Evolutionary conservation across 192 early-diverging fungal species (phyloP).

Genomic region (Fimicolochytrium jonesii): DNA sequence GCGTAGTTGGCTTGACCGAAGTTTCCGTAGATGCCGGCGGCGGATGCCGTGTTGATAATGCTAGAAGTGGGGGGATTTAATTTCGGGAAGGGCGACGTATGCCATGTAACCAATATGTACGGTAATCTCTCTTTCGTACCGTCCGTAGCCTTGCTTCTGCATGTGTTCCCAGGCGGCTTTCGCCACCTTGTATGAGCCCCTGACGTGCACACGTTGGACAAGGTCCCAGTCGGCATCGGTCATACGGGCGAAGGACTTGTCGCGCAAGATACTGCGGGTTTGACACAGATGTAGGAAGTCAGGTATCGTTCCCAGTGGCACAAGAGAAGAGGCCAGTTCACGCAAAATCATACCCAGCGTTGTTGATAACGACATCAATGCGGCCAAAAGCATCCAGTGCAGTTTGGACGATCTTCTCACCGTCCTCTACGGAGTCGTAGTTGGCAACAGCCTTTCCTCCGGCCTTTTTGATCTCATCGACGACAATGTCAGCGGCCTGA

Average conservation of each 20-base stretch:
- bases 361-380: slow-evolving; percentile 95
- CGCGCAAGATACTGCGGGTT: slow-evolving; percentile 72
- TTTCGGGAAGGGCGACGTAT: too few relatives aligned
- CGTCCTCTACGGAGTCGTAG: slow-evolving; percentile 96
- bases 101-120: too few relatives aligned
- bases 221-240: slow-evolving; percentile 97
- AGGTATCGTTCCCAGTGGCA: background rate
- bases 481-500: slow-evolving; percentile 88
- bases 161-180: slow-evolving; percentile 97
- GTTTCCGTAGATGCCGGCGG: slow-evolving; percentile 98
- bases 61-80: slow-evolving; percentile 37
- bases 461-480: slow-evolving; percentile 81
- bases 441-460: slow-evolving; percentile 94
- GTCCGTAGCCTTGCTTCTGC: slow-evolving; percentile 92
- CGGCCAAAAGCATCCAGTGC: slow-evolving; percentile 93
- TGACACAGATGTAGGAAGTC: background rate
- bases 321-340: too few relatives aligned
- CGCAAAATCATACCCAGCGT: slow-evolving; percentile 89
- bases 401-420: slow-evolving; percentile 96
- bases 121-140: too few relatives aligned
- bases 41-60: slow-evolving; percentile 90
- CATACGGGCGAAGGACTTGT: slow-evolving; percentile 95
- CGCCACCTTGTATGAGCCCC: slow-evolving; percentile 91
- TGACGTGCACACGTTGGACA: slow-evolving; percentile 86
- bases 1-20: slow-evolving; percentile 92